Base-by-base conservation (phyloP, 2,329 filamentous ascomycete genomes). In the Ceratocystis variospora region DNA sequence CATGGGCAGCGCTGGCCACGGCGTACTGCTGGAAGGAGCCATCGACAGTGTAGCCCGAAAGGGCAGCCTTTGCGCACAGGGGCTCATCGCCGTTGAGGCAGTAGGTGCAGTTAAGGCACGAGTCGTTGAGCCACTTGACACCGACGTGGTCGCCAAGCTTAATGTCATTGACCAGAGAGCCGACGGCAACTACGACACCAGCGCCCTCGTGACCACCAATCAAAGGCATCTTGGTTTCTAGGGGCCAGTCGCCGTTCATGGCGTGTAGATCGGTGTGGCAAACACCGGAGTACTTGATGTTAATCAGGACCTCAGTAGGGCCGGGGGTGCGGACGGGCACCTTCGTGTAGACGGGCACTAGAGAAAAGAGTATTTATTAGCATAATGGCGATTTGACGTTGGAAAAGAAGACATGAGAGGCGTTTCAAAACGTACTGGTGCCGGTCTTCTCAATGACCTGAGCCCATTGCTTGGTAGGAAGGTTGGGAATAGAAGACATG, bases 21-120 rank as follows among this genome's bases (percentile, higher is more conserved):
- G 83, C 85, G 79, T 96, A 96, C 79, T 96, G 86, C 80, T 96
- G 92, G 83, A 96, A 96, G 53, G 87, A 86, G 41, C 92, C 92
- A 74, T 96, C 89, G 74, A 96, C 90, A 3, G 90, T 95, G 82
- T 95, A 96, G 66, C 93, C 93, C 0, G 90, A 95, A 50, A 96
- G 83, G 45, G 82, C 78, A 31, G 89, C 84, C 68, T 88, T 79
- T 17, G 82, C 76, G 79, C 93, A 97, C 5, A 96, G 86, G 2
- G 90, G 87, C 78, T 96, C 92, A 71, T 96, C 88, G 61, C 83
- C 76, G 71, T 85, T 81, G 73, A 87, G 85, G 79, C 92, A 96
- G 82, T 89, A 96, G 71, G 85, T 81, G 79, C 92, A 97, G 70
- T 81, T 76, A 69, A 96, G 80, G 77, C 93, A 96, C 61, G 88